phyloP scores from a whole-genome alignment of 805 yeast species.

The Pichia pseudocactophila region DNA sequence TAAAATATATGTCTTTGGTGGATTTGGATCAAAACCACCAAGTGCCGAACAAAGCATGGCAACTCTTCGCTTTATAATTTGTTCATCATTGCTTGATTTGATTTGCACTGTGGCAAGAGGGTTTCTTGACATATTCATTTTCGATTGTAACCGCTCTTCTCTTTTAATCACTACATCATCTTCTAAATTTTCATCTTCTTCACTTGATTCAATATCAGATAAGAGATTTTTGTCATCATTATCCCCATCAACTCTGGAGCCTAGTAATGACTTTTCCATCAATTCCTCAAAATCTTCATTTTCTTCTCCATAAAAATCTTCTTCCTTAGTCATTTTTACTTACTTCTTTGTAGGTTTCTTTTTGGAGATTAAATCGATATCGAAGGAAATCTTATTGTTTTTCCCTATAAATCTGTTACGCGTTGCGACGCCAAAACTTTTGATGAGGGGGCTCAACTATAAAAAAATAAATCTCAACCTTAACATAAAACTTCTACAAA shows the following conservation, averaged over 20 bases:
- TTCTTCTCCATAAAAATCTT: constrained; percentile 16
- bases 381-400: too few relatives aligned
- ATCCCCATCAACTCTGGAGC: constrained; percentile 1
- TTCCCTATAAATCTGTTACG: too few relatives aligned
- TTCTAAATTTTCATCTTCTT: constrained; percentile 1
- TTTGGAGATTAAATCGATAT: too few relatives aligned
- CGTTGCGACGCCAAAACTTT: too few relatives aligned
- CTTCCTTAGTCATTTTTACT: constrained; percentile 6
- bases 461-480: neutral
- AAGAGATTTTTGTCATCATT: constrained; percentile 5
- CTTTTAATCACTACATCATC: constrained; percentile 1
- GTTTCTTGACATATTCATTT: constrained; percentile 7
- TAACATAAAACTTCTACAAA: neutral
- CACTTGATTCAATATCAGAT: constrained; percentile 5
- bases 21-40: constrained; percentile 76
- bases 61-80: constrained; percentile 58
- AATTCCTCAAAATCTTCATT: constrained; percentile 16
- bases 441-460: neutral
- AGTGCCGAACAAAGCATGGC: constrained; percentile 77
- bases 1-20: constrained; percentile 44
- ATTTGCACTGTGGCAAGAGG: neutral
- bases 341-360: too few relatives aligned
- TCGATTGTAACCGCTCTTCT: constrained; percentile 3
- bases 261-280: constrained; percentile 7
- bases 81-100: constrained; percentile 17